Base-by-base conservation (phyloP, 1,284 basidiomycete species). In the Naganishia sp. region DNA sequence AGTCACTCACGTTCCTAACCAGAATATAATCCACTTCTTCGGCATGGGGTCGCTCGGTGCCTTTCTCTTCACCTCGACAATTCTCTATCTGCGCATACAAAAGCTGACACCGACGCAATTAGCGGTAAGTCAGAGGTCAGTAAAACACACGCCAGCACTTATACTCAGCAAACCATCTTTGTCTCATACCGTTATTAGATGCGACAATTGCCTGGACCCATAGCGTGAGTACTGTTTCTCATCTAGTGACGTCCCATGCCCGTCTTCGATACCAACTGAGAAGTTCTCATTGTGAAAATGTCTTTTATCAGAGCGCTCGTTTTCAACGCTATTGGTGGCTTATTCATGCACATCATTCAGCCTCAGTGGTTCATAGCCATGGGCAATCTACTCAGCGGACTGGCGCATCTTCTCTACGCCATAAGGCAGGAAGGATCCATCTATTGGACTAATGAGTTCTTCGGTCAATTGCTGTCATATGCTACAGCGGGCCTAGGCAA, bases 361-460 rank as follows among this genome's bases (percentile, higher is more conserved):
- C 18, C 56, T 39, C 53, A 42, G 7, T 54, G 21, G 28, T 25
- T 54, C 9, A 21, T 54, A 39, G 32, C 18, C 35, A 35, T 31
- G 15, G 53, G 53, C 6, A 35, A 31, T 13, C 18, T 55, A 15
- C 32, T 17, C 17, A 55, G n/a, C 2, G 53, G 18, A 55, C 6
- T 42, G 15, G 53, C 53, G 9, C 32, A 55, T 23, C 18, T 42
- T 6, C 35, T 55, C 15, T 55, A 55, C n/a, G 53, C 53, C 23
- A 25, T 55, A 18, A 39, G 39, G n/a, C 32, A 41, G 3, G 32
- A 55, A 35, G 23, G 6, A 6, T 32, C 53, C 18, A 21, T 23
- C 11, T 55, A 55, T n/a, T 55, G 53, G 53, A 18, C 35, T 21
- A 39, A 18, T 35, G 53, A 55, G 23, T 55, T 55, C 15, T 39